Percentiles rank a stretch among this genome's conserved stretches.
Evolutionary conservation across 2,329 filamentous ascomycete species (phyloP).

Genomic region (Aureobasidium namibiae): DNA sequence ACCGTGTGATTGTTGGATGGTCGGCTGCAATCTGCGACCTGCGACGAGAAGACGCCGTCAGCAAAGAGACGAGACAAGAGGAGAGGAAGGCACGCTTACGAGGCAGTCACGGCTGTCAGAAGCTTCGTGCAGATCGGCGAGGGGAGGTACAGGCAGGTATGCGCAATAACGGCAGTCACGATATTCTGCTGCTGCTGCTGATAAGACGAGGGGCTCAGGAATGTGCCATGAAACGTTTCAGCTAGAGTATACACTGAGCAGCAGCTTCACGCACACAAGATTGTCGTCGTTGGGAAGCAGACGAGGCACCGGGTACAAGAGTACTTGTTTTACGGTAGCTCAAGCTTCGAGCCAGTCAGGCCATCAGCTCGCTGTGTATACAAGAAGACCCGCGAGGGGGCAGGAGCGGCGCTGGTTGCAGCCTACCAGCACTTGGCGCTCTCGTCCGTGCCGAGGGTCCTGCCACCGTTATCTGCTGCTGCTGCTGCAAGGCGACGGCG

Average conservation of each 20-base stretch:
- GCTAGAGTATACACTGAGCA: background rate
- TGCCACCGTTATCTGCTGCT: background rate
- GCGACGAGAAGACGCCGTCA: background rate
- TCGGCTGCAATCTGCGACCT: background rate
- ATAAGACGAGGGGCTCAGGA: slow-evolving; percentile 3
- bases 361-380: background rate
- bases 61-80: background rate
- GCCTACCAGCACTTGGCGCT: background rate
- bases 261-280: background rate
- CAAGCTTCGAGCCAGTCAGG: background rate
- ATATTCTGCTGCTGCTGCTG: background rate
- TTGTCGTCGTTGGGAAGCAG: background rate
- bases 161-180: background rate
- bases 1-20: background rate
- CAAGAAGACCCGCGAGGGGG: background rate
- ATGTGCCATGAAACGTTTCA: background rate
- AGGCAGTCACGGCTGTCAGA: background rate
- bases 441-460: background rate
- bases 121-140: background rate
- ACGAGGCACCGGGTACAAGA: background rate
- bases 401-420: background rate
- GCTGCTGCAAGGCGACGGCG: background rate
- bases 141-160: background rate
- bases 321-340: background rate
- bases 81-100: background rate